Evolutionary conservation across 306 rosid species (phyloP).

Genomic region (Parietaria judaica): DNA sequence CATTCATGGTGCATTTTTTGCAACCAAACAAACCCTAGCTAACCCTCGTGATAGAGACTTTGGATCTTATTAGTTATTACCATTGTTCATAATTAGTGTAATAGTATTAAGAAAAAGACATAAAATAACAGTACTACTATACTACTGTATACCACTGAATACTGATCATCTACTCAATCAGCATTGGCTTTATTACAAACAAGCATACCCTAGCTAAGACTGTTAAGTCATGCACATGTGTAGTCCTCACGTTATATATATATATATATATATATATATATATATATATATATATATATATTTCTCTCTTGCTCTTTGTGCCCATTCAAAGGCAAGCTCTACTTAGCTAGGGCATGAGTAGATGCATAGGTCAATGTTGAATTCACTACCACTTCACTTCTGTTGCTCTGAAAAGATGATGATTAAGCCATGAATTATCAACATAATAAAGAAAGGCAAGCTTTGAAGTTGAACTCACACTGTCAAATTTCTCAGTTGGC

Average conservation of each 20-base stretch:
- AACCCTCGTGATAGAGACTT: conserved; percentile 22
- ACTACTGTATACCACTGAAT: too few relatives aligned
- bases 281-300: background rate
- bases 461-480: background rate
- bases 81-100: background rate
- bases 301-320: background rate
- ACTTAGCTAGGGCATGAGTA: background rate
- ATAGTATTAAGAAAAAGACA: background rate
- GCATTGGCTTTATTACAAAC: background rate
- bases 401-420: background rate
- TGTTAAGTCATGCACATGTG: too few relatives aligned
- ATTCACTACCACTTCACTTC: background rate
- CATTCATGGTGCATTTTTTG: too few relatives aligned
- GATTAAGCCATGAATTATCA: background rate
- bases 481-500: too few relatives aligned
- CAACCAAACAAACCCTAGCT: background rate
- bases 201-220: too few relatives aligned
- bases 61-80: background rate
- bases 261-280: too few relatives aligned
- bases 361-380: background rate
- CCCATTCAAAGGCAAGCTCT: background rate
- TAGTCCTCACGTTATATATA: too few relatives aligned
- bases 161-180: background rate
- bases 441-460: background rate
- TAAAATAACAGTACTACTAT: background rate